Base-by-base conservation (phyloP, 169 alveolate genomes). In the Babesia caballi region DNA sequence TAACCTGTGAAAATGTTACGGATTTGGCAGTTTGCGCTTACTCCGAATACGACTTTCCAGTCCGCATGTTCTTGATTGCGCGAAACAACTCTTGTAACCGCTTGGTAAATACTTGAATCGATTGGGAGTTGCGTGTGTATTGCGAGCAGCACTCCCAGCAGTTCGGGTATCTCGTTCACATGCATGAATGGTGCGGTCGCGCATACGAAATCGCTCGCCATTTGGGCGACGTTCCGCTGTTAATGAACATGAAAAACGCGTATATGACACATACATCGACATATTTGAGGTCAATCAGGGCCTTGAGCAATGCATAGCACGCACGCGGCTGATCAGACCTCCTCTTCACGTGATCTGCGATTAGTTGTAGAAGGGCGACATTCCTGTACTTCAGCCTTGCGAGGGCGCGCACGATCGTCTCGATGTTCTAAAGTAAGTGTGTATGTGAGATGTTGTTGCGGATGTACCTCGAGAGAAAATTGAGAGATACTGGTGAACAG, bases 391-490 rank as follows among this genome's bases (percentile, higher is more conserved):
- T 35, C 58, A 63, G 23, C 11, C 8, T 23, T 15, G 58, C 58
- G 27, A 63, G 15, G 7, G 61, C 41, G 12, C 21, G 8, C 23
- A 63, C 6, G 0, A 63, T 63, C 17, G 12, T 1, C 4, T 12
- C 42, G 5, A 63, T 1, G 36, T 63, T 63, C 73, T 63, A 53
- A 33, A n/a, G n/a, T 1, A 3, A 21, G 28, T 44, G n/a, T 52
- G 7, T 38, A 17, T 11, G 14, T 38, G 33, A 23, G 28, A 14
- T 28, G 47, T 14, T 56, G 46, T 27, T 19, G 12, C 4, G 4
- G 5, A 49, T 30, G 4, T 63, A 63, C 73, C 49, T 63, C 25
- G 30, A 41, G 32, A 14, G 73, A 63, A 49, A 63, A 63, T 12
- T 63, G 59, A 1, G 73, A 47, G 15, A 63, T 32, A 27, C 21